A percentile compares a stretch with the other conserved stretches of the same genome.
Evolutionary conservation across 2,329 filamentous ascomycete species (phyloP).

Genomic region (Cordyceps militaris): DNA sequence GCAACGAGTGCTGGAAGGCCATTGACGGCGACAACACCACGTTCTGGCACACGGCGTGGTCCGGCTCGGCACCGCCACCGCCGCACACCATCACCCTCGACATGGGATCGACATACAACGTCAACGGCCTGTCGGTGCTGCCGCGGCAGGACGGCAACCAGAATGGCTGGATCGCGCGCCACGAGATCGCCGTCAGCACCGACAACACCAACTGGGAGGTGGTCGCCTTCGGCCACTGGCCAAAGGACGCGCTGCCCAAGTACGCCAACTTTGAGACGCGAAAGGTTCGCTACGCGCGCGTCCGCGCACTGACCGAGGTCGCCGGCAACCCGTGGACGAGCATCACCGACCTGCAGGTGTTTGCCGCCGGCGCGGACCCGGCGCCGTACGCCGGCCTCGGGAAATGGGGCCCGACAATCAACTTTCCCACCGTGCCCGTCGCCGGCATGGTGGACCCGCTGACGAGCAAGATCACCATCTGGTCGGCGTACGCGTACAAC

Average conservation of each 20-base stretch:
- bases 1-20: slow-evolving; percentile 23
- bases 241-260: slow-evolving; percentile 23
- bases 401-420: slow-evolving; percentile 28
- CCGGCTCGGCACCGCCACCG: not conserved
- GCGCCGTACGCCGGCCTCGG: slow-evolving; percentile 20
- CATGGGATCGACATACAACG: slow-evolving; percentile 19
- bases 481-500: slow-evolving; percentile 19
- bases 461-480: slow-evolving; percentile 21
- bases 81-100: slow-evolving; percentile 28
- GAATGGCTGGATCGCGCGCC: slow-evolving; percentile 24
- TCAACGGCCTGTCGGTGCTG: slow-evolving; percentile 25
- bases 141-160: slow-evolving; percentile 22
- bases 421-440: slow-evolving; percentile 31
- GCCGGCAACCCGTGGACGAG: slow-evolving; percentile 25
- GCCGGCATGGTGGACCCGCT: slow-evolving; percentile 23
- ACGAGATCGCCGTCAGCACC: slow-evolving; percentile 23
- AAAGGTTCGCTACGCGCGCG: slow-evolving; percentile 24
- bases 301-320: slow-evolving; percentile 24
- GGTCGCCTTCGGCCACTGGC: slow-evolving; percentile 24
- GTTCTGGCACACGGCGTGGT: slow-evolving; percentile 23
- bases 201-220: slow-evolving; percentile 22
- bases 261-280: slow-evolving; percentile 27
- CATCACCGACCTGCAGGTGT: slow-evolving; percentile 27
- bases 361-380: slow-evolving; percentile 20
- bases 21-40: slow-evolving; percentile 24